Evolutionary conservation across 2,329 filamentous ascomycete species (phyloP), one percentile per base, ranked within the genome.

Genomic region (Xylaria sp.): DNA sequence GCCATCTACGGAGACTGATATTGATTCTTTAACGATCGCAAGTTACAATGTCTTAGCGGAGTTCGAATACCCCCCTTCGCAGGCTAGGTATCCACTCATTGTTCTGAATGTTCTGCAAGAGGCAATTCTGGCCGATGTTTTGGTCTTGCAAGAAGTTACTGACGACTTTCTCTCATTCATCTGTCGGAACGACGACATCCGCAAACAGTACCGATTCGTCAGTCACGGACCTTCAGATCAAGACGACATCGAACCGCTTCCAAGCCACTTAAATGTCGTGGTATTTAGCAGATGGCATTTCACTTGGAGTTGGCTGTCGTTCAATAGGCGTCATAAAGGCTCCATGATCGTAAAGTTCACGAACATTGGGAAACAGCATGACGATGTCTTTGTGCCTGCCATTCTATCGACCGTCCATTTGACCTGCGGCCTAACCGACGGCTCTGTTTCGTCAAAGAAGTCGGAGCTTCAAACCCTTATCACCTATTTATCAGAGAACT

Each of bases 81-180:
- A 77, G 18, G 72, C 73, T 20, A 80, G 86, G 36, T 83, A 86
- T 66, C 76, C 82, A 1, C 72, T 82, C 8, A 73, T 88, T 55
- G 67, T 86, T 23, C 73, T 77, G 7, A 86, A 82, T 64, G 76
- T 88, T 2, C 74, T 87, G 4, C 81, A 82, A 0, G 64, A 75
- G 4, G 76, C 78, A 8, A 84, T 84, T 2, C 67, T 74, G 0
- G 80, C 86, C 8, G 85, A 88, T 65, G 77, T 87, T 2, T 71
- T 88, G 9, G 80, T 87, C 2, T 81, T 92, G 5, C 85, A 92
- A 75, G 90, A 91, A 78, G 86, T 91, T 1, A 90, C 89, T 0
- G 89, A 91, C 69, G 83, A 87, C 49, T 90, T 91, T 68, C 82
- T 92, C 0, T 82, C 83, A 0, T 84, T 83, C 66, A 79, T 92